Evolutionary conservation across 768 basidiomycete species (phyloP), one percentile per base, ranked within the genome.

Genomic region (Macrocybe gigantea): DNA sequence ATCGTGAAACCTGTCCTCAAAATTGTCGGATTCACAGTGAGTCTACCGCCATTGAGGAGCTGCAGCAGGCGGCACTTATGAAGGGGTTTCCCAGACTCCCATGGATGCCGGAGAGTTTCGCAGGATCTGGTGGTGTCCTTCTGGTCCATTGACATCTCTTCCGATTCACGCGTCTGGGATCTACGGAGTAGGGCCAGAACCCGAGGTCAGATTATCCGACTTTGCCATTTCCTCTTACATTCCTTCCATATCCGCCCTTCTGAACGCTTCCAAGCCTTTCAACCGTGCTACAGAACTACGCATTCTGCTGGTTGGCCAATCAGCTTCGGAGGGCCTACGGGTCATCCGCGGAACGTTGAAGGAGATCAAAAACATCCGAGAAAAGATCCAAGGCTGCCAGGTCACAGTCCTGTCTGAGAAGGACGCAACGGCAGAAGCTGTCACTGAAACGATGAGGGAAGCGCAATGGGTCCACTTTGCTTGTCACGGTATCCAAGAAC

Each of bases 401-500:
- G 35, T 53, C 10, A 41, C 32, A 2, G 6, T 32, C n/a, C 41
- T 15, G 8, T 41, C 29, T 9, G 50, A 48, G 31, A 30, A 42
- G 36, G 34, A 40, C 29, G 58, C 50, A 32, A 53, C 54, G 10
- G 36, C 56, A 12, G 48, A 33, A 36, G 49, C 15, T n/a, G 56
- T 57, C 12, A 5, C 53, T 22, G 44, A n/a, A 47, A 39, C 5
- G 46, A 54, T 48, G 38, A 41, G 48, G 45, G 48, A 32, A 33
- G 13, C 32, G 7, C 33, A 29, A 9, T 57, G 53, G 56, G 58
- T 60, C n/a, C 72, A 75, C 48, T 48, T 73, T 7, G 64, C 70
- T 2, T 71, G 69, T 44, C 65, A 68, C 6, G 67, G 60, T 2
- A 42, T 52, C n/a, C 61, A 72, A 33, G 55, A 72, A 41, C 0